Percentiles rank a stretch among this genome's conserved stretches.
Evolutionary conservation across 441 rosid species (phyloP).

Genomic region (Pelargonium myrrhifolium): DNA sequence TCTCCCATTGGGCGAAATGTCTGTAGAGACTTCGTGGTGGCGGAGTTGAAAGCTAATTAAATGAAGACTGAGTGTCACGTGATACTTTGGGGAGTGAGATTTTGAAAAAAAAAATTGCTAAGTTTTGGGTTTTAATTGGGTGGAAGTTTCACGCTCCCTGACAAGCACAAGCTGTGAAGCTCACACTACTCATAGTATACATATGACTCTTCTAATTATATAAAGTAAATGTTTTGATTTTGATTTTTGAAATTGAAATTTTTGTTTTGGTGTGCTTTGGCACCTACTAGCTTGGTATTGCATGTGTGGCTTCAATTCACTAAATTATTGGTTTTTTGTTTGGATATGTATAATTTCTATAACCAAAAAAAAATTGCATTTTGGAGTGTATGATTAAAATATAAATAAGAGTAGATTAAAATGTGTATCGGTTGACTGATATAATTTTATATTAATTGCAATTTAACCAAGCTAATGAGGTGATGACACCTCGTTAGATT

Average conservation of each 20-base stretch:
- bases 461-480: no score
- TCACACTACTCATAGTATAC: no score
- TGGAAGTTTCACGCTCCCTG: background rate
- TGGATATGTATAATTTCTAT: background rate
- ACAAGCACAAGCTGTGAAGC: background rate
- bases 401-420: no score
- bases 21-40: no score
- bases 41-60: background rate
- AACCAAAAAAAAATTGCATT: no score
- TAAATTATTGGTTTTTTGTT: background rate
- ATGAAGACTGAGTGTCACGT: background rate
- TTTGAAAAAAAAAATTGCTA: background rate
- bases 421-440: no score
- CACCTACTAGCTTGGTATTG: background rate
- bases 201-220: background rate
- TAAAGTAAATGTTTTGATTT: conserved; percentile 1
- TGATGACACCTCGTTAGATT: no score
- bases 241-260: conserved; percentile 5
- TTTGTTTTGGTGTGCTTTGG: background rate
- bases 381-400: no score
- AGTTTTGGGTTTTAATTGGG: background rate
- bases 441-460: no score
- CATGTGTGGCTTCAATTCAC: background rate
- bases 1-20: background rate
- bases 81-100: background rate